Conservation (phyloP, 2,329 filamentous ascomycete species). For the Keithomyces neogunnii region DNA sequence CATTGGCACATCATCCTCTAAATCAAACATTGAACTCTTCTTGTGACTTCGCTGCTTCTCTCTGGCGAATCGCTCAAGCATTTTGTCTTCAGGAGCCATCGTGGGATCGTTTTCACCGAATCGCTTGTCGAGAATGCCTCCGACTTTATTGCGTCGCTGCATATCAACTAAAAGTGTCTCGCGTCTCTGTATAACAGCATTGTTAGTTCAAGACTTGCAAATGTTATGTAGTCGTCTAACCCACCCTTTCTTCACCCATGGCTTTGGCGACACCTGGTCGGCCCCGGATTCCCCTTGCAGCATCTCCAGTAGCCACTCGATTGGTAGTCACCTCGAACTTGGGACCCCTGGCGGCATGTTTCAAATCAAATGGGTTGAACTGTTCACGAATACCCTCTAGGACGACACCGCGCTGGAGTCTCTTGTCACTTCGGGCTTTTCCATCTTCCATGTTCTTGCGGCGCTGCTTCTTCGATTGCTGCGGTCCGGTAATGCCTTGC, state of each 20-base stretch:
- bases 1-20: conserved; percentile 63
- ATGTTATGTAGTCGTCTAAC: conserved; percentile 8
- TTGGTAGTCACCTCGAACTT: conserved; percentile 81
- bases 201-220: neutral
- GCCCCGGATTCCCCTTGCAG: conserved; percentile 54
- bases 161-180: conserved; percentile 84
- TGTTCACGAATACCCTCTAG: conserved; percentile 83
- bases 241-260: conserved; percentile 74
- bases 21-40: conserved; percentile 75
- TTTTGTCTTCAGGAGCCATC: conserved; percentile 89
- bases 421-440: conserved; percentile 59
- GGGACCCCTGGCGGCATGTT: conserved; percentile 63
- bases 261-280: conserved; percentile 80
- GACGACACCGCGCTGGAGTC: conserved; percentile 66
- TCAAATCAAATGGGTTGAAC: conserved; percentile 97
- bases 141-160: conserved; percentile 81
- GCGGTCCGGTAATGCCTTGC: conserved; percentile 81
- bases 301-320: conserved; percentile 42
- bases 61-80: conserved; percentile 79
- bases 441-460: conserved; percentile 62
- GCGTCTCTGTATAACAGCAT: conserved; percentile 45
- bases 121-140: conserved; percentile 83
- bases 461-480: conserved; percentile 92
- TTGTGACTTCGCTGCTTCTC: conserved; percentile 77
- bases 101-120: conserved; percentile 94